Percentiles rank a stretch among this genome's conserved stretches.
Evolutionary conservation across 495 filamentous ascomycete genomes (phyloP).

Genomic region (Trichoderma asperelloides): DNA sequence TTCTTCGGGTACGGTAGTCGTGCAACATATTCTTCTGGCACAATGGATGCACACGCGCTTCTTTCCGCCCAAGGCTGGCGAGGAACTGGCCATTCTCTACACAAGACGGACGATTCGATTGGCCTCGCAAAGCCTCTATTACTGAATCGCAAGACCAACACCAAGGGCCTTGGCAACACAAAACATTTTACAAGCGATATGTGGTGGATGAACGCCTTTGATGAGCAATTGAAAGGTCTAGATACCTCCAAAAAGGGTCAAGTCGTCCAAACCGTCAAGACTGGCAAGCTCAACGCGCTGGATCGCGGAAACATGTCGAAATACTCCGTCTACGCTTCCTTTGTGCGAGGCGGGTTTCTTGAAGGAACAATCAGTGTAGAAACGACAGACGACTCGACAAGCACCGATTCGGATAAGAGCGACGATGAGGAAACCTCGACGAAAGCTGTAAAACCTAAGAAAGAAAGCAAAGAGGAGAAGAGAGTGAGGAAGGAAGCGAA

Average conservation of each 20-base stretch:
- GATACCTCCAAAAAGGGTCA: constrained; percentile 43
- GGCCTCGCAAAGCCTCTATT: constrained; percentile 63
- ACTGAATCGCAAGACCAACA: constrained; percentile 58
- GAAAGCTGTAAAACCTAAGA: constrained; percentile 8
- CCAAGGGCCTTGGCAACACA: constrained; percentile 58
- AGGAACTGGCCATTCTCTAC: constrained; percentile 64
- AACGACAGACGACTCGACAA: constrained; percentile 14
- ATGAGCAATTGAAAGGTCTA: constrained; percentile 64
- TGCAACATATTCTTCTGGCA: not conserved
- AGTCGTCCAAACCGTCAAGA: constrained; percentile 40
- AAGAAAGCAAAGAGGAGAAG: constrained; percentile 32
- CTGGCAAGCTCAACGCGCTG: constrained; percentile 44
- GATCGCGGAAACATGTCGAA: constrained; percentile 31
- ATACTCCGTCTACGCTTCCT: constrained; percentile 62
- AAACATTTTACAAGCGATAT: constrained; percentile 57
- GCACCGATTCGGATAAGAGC: constrained; percentile 14
- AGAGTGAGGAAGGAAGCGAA: constrained; percentile 27
- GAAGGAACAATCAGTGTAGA: constrained; percentile 51
- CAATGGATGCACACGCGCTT: constrained; percentile 60
- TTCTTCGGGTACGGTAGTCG: not conserved
- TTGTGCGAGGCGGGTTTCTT: constrained; percentile 66
- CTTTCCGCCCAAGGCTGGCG: constrained; percentile 72
- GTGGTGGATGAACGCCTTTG: constrained; percentile 78
- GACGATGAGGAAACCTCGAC: constrained; percentile 6
- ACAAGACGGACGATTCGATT: constrained; percentile 52